A percentile compares a stretch with the other conserved stretches of the same genome.
These are phyloP conservation scores for Dichotomopilus funicola DNA, from an alignment of 2,329 filamentous ascomycete species.

Conservation along the genomic window DNA sequence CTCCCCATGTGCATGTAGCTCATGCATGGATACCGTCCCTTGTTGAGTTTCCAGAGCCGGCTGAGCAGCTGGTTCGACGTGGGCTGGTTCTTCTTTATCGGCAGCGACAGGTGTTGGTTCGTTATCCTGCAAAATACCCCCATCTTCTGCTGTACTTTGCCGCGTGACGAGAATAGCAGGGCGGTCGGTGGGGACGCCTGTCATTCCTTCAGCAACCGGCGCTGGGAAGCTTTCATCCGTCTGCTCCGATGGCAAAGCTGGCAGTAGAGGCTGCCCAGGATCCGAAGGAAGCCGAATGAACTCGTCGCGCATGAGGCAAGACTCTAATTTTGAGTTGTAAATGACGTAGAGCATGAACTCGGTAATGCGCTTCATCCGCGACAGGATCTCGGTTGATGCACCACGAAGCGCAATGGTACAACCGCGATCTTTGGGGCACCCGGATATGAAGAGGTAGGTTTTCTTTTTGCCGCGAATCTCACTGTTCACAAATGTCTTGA, in stretches of 20 bases:
- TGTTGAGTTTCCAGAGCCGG: constrained; percentile 15
- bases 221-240: constrained; percentile 34
- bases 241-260: constrained; percentile 27
- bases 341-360: constrained; percentile 99
- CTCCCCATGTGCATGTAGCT: constrained; percentile 41
- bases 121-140: constrained; percentile 21
- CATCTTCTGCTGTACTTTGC: constrained; percentile 19
- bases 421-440: constrained; percentile 80
- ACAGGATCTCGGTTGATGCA: constrained; percentile 62
- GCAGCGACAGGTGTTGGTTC: constrained; percentile 15
- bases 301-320: constrained; percentile 87
- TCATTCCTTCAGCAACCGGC: constrained; percentile 22
- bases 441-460: constrained; percentile 92
- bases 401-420: constrained; percentile 92
- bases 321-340: constrained; percentile 94
- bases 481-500: constrained; percentile 88
- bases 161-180: constrained; percentile 18
- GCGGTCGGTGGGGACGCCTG: constrained; percentile 17
- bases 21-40: constrained; percentile 32
- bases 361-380: constrained; percentile 83
- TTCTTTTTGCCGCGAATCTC: constrained; percentile 70
- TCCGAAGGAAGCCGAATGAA: constrained; percentile 74
- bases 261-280: constrained; percentile 40
- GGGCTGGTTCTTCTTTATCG: constrained; percentile 19
- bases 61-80: constrained; percentile 5